These are phyloP conservation scores for Chenopodium berlandieri DNA, from an alignment of 148 eudicot genomes.

Conservation along the genomic window DNA sequence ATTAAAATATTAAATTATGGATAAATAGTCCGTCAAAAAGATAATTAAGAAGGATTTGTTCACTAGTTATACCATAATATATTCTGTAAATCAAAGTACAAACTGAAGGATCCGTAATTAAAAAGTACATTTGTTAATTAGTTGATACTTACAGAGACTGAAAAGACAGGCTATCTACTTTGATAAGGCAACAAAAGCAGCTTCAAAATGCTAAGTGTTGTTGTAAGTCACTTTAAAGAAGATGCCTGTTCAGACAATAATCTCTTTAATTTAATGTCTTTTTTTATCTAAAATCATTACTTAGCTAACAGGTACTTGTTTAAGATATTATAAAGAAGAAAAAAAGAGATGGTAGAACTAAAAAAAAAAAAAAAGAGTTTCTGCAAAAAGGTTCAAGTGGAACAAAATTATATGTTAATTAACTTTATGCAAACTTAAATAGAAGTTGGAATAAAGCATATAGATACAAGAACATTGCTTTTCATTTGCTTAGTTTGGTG, in stretches of 20 bases:
- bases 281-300: not conserved
- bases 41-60: not conserved
- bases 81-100: constrained; percentile 16
- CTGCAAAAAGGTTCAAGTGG: constrained; percentile 7
- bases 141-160: constrained; percentile 24
- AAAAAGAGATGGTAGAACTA: not conserved
- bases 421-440: not conserved
- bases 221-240: constrained; percentile 27
- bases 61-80: not conserved
- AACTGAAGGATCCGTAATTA: not conserved
- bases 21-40: not conserved
- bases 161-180: constrained; percentile 29
- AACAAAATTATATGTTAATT: constrained; percentile 2
- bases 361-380: not conserved
- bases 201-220: constrained; percentile 25
- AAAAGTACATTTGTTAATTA: constrained; percentile 16
- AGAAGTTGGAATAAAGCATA: not conserved
- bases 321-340: constrained; percentile 17
- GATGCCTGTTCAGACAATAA: constrained; percentile 32
- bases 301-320: constrained; percentile 20
- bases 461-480: not conserved
- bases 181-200: constrained; percentile 31
- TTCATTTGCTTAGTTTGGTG: not conserved
- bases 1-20: no score
- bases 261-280: constrained; percentile 11